Evolutionary conservation across 148 eudicot genomes (phyloP).

Genomic region (Rhododendron henanense): DNA sequence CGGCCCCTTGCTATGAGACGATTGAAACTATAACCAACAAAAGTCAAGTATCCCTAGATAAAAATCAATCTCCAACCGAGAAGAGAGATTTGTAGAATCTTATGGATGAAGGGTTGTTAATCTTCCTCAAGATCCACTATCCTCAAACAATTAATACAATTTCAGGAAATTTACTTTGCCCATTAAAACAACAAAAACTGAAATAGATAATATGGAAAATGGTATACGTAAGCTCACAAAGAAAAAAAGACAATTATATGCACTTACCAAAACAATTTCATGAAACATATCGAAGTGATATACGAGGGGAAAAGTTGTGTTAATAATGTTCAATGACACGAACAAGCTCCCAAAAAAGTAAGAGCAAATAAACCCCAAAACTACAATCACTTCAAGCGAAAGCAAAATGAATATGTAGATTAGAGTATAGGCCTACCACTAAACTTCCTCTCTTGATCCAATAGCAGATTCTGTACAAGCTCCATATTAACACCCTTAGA

Average conservation of each 20-base stretch:
- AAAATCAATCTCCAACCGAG: background rate
- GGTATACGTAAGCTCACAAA: background rate
- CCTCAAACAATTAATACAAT: background rate
- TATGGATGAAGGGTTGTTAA: background rate
- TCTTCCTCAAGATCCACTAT: background rate
- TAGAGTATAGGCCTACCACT: conserved; percentile 37
- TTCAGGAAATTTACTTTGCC: background rate
- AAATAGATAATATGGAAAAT: background rate
- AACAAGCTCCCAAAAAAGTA: background rate
- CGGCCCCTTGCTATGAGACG: background rate
- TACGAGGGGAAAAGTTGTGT: background rate
- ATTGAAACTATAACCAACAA: background rate
- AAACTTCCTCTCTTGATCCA: conserved; percentile 61
- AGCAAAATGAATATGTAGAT: background rate
- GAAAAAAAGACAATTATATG: background rate
- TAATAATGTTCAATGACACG: background rate
- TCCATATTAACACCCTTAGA: conserved; percentile 75
- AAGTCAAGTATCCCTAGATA: background rate
- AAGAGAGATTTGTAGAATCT: background rate
- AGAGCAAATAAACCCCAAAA: background rate
- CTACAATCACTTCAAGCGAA: background rate
- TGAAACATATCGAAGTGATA: background rate
- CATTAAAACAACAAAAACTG: background rate
- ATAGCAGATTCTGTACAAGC: conserved; percentile 47
- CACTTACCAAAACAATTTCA: background rate